Percentiles rank a stretch among this genome's conserved stretches.
Conservation (phyloP, 1,139 yeast species). For the Lodderomyces jiufengensis region DNA sequence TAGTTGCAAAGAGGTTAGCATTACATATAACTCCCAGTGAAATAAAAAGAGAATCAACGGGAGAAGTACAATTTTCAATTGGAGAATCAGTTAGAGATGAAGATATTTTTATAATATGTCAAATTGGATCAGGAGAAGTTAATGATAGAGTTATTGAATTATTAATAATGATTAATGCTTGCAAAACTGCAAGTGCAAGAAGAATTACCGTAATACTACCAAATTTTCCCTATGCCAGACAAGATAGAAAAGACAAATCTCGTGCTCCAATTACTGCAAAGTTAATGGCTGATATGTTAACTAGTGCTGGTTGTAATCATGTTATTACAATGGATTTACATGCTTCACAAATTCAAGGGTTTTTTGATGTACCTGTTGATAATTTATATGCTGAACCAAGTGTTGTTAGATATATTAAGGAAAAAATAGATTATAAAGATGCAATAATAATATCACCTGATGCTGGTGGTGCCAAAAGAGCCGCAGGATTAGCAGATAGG, state of each 20-base stretch:
- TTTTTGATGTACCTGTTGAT: conserved; percentile 78
- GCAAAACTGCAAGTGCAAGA: conserved; percentile 76
- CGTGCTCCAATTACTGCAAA: conserved; percentile 84
- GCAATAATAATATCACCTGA: conserved; percentile 67
- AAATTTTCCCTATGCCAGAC: conserved; percentile 80
- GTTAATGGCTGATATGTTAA: conserved; percentile 67
- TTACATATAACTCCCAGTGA: conserved; percentile 61
- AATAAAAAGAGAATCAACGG: conserved; percentile 66
- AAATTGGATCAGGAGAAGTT: conserved; percentile 80
- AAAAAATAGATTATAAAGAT: conserved; percentile 43
- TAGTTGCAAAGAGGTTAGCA: conserved; percentile 65
- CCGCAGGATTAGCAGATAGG: conserved; percentile 74
- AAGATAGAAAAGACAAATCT: conserved; percentile 76
- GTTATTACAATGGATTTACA: conserved; percentile 82
- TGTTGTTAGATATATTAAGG: conserved; percentile 64
- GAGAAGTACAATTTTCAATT: conserved; percentile 67
- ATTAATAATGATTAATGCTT: conserved; percentile 69
- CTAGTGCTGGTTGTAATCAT: conserved; percentile 79
- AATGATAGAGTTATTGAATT: conserved; percentile 73
- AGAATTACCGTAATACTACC: conserved; percentile 78
- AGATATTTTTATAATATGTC: conserved; percentile 89
- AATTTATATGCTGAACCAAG: conserved; percentile 79
- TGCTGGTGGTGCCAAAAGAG: conserved; percentile 86
- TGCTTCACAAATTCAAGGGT: conserved; percentile 83
- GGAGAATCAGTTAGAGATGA: conserved; percentile 95